Percentiles rank a stretch among this genome's conserved stretches.
These are phyloP conservation scores for Cryptococcus floricola DNA, from an alignment of 1,284 basidiomycete species.

Conservation along the genomic window DNA sequence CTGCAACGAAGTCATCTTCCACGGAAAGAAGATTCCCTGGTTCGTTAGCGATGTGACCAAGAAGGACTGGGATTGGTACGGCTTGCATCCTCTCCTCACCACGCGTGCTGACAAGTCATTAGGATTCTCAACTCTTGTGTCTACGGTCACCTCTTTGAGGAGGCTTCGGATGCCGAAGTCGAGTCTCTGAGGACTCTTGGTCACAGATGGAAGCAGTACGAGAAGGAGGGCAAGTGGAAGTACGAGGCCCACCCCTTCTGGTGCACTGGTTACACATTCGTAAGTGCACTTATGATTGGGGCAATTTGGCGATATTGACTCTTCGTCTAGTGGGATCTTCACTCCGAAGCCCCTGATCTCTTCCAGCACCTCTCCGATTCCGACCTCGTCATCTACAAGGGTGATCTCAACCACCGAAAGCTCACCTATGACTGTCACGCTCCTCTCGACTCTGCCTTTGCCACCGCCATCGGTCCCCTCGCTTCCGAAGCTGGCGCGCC, in stretches of 20 bases:
- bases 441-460: conserved; percentile 84
- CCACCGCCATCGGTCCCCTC: conserved; percentile 88
- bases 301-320: conserved; percentile 5
- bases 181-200: conserved; percentile 79
- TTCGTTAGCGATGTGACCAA: conserved; percentile 96
- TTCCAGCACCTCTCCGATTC: conserved; percentile 88
- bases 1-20: conserved; percentile 82
- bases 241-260: conserved; percentile 93
- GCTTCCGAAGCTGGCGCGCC: conserved; percentile 85
- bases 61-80: conserved; percentile 89
- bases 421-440: conserved; percentile 91
- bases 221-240: conserved; percentile 86
- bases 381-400: conserved; percentile 94
- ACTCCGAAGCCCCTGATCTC: conserved; percentile 84
- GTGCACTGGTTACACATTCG: conserved; percentile 88
- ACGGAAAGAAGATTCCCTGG: conserved; percentile 58
- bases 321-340: conserved; percentile 68
- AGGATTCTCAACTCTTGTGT: conserved; percentile 73
- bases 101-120: neutral
- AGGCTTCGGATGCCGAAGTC: conserved; percentile 71
- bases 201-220: conserved; percentile 93
- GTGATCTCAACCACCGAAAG: conserved; percentile 85
- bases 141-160: conserved; percentile 82
- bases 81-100: neutral
- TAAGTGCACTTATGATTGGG: conserved; percentile 11